These are phyloP conservation scores for Collybiopsis luxurians DNA, from an alignment of 768 basidiomycete species.

Conservation along the genomic window DNA sequence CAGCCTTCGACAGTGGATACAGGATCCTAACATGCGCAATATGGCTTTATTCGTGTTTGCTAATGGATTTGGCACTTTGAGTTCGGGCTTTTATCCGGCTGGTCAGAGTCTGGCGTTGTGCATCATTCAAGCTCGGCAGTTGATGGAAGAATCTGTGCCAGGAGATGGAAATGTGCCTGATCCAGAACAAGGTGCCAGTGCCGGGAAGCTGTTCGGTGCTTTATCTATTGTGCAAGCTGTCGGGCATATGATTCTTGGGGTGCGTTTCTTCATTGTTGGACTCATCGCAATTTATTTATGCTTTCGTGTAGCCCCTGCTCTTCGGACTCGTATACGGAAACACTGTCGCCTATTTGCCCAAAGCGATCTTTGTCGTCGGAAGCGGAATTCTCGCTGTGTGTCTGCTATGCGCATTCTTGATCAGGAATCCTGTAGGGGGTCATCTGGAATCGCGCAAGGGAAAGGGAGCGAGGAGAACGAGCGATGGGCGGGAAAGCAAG, in stretches of 20 bases:
- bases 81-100: conserved; percentile 69
- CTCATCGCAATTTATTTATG: conserved; percentile 1
- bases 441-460: conserved; percentile 16
- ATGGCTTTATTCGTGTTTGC: conserved; percentile 59
- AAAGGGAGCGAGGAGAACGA: conserved; percentile 17
- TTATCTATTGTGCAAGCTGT: conserved; percentile 68
- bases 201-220: conserved; percentile 68
- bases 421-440: conserved; percentile 36
- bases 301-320: conserved; percentile 53
- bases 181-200: conserved; percentile 19
- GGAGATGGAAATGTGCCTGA: conserved; percentile 14
- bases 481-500: conserved; percentile 25
- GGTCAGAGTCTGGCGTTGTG: conserved; percentile 71
- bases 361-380: conserved; percentile 64
- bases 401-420: conserved; percentile 33
- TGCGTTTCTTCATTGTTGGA: conserved; percentile 20
- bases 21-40: conserved; percentile 17
- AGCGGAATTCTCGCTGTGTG: conserved; percentile 44
- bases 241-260: conserved; percentile 63
- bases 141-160: conserved; percentile 23
- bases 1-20: not conserved
- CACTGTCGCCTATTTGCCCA: conserved; percentile 68
- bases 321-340: conserved; percentile 71
- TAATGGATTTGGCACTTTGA: conserved; percentile 57
- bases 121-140: conserved; percentile 45